Percentiles rank a stretch among this genome's conserved stretches.
These are phyloP conservation scores for Wakefieldia striispora DNA, from an alignment of 768 basidiomycete species.

Conservation along the genomic window DNA sequence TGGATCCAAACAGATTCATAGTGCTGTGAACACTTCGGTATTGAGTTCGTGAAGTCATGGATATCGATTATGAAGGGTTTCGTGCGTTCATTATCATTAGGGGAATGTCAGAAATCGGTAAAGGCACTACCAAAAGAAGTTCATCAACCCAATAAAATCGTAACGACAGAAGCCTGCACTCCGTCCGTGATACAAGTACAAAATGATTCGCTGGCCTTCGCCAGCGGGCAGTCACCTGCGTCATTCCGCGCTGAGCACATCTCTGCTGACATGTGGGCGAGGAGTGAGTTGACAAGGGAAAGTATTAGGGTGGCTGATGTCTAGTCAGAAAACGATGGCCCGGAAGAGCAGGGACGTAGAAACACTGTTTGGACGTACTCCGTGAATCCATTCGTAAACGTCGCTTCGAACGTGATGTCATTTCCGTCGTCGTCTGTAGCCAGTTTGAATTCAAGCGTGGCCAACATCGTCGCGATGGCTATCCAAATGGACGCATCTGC, in stretches of 20 bases:
- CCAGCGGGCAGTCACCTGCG: background rate
- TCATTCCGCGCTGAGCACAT: background rate
- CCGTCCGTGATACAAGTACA: too few species aligned
- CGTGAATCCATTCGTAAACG: background rate
- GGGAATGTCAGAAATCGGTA: too few species aligned
- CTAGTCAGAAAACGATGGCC: background rate
- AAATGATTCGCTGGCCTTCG: too few species aligned
- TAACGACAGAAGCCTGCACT: too few species aligned
- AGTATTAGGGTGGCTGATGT: background rate
- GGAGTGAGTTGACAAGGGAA: background rate
- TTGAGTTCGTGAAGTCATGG: too few species aligned
- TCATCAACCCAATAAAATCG: too few species aligned
- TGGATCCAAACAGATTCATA: too few species aligned
- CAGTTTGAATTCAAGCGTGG: conserved; percentile 2
- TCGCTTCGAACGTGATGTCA: conserved; percentile 8
- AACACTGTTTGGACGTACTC: background rate
- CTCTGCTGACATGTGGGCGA: background rate
- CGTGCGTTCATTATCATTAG: too few species aligned
- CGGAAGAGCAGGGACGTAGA: background rate
- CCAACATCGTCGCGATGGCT: conserved; percentile 8
- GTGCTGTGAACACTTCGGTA: too few species aligned
- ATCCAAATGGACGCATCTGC: conserved; percentile 11
- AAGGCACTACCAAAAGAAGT: too few species aligned
- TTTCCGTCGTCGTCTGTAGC: conserved; percentile 6
- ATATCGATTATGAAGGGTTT: too few species aligned